Base-by-base conservation (phyloP, 306 rosid genomes). In the Citrullus colocynthis region DNA sequence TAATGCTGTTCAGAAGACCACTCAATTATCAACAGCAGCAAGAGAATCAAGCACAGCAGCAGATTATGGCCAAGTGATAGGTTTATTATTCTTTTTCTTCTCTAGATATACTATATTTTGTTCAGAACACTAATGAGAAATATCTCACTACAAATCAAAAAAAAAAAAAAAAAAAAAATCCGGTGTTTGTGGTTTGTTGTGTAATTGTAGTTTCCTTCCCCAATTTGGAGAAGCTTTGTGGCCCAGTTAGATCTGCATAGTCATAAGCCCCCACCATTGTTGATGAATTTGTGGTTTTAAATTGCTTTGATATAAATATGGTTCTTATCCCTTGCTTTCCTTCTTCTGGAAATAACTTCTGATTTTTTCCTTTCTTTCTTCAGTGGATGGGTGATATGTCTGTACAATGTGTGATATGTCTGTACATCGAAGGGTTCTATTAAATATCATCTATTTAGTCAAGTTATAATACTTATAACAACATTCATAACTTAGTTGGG, bases 1-100 rank as follows among this genome's bases (percentile, higher is more conserved):
- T 95, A 61, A 92, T 95, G 99, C 92, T 95, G 30, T 95, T 95
- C 88, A 92, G 99, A 90, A 92, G 99, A 91, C 91, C 98, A 9
- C 79, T 95, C 82, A 89, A 89, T 82, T 92, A 72, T 79, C 99
- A 92, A 83, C 98, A 86, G 71, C 98, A 85, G 86, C 97, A 88
- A 82, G 97, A 95, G 82, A 88, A 79, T 65, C 96, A 89, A 80
- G 86, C 93, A 11, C 93, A 90, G 78, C 91, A 82, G 81, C 91
- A 82, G 61, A 82, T 85, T 86, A 84, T 87, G 76, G 93, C 86
- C 51, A 89, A 90, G 83, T 90, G 87, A 86, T 49, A 7, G 51
- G 36, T 48, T 59, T 17, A 17, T 52, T 39, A n/a, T 28, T 44
- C 24, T 45, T 71, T 65, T 44, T 51, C 4, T 5, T 6, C 30